Base-by-base conservation (phyloP, 352 stramenopile genomes). In the Phytophthora meadii region DNA sequence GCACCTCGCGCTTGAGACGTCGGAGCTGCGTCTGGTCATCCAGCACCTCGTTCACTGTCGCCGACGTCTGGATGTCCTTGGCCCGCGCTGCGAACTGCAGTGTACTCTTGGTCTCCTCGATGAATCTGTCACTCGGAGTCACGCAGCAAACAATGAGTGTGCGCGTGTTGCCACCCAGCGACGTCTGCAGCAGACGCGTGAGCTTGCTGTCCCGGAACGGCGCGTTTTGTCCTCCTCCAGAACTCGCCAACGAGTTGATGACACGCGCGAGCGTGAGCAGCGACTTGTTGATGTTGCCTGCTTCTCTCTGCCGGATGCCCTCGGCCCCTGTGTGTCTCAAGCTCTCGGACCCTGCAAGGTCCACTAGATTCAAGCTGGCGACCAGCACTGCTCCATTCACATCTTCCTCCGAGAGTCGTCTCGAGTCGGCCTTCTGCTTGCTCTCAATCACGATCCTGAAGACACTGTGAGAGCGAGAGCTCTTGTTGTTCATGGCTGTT, bases 291-390 rank as follows among this genome's bases (percentile, higher is more conserved):
- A 99, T 99, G 68, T 98, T 98, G 22, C 89, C 88, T 39, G 95
- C 95, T 69, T 99, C 97, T 64, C 98, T 97, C 74, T 98, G 92
- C 36, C 95, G 88, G 45, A 96, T 86, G 10, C 97, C 98, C 39
- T 97, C 97, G 1, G 97, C 95, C 6, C 88, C 94, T 28, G 97
- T 99, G 72, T 98, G 90, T 42, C 96, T 82, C 54, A 98, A 86
- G 77, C 95, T 98, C 74, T 99, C 98, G 2, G 92, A 98, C 14
- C 98, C 98, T 1, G 98, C 98, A 3, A 99, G 84, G 78, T 99
- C 97, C 27, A 99, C 97, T 37, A 99, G 83, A 57, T 97, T 99
- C 5, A 99, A 78, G 25, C 92, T 97, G 3, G 93, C 97, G 6
- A 99, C 92, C 28, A 97, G 76, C 32, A 99, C 90, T 14, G 89